Conservation (phyloP, 192 early-diverging fungal genomes). For the Phycomyces nitens region DNA sequence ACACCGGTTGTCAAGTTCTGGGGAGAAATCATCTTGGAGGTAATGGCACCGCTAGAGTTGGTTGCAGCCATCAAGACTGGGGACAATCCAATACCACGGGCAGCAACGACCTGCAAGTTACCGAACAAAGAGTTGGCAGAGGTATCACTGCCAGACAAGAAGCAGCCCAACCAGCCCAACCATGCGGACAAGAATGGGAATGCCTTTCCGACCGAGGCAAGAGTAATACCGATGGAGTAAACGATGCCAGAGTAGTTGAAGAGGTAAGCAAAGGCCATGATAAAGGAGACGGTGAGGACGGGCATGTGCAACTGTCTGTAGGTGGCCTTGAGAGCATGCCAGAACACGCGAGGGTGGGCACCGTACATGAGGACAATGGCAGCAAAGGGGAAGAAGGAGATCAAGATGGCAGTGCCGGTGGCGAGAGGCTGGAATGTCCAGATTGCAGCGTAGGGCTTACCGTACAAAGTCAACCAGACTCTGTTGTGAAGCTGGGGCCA, state of each 20-base stretch:
- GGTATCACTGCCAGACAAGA: constrained; percentile 39
- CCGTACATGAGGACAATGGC: constrained; percentile 24
- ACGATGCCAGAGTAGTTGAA: constrained; percentile 36
- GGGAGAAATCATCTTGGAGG: constrained; percentile 38
- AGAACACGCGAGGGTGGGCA: constrained; percentile 16
- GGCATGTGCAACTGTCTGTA: constrained; percentile 24
- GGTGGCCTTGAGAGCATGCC: constrained; percentile 16
- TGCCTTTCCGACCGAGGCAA: constrained; percentile 34
- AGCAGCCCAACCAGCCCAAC: constrained; percentile 39
- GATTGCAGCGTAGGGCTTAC: constrained; percentile 30
- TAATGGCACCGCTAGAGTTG: constrained; percentile 34
- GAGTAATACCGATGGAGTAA: constrained; percentile 32
- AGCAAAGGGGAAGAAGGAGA: constrained; percentile 17
- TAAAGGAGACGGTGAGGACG: constrained; percentile 34
- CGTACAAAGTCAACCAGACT: constrained; percentile 37
- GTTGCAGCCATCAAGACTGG: constrained; percentile 37
- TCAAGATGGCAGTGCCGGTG: constrained; percentile 35
- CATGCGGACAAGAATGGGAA: constrained; percentile 41
- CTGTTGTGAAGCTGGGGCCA: constrained; percentile 31
- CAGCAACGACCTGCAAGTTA: constrained; percentile 41
- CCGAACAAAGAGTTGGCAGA: constrained; percentile 38
- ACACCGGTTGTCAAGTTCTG: constrained; percentile 42
- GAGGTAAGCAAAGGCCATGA: constrained; percentile 38
- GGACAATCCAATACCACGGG: constrained; percentile 33
- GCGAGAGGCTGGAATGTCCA: constrained; percentile 39